Evolutionary conservation across 176 grass and related monocot species (phyloP).

Genomic region (Rhynchospora tenuis): DNA sequence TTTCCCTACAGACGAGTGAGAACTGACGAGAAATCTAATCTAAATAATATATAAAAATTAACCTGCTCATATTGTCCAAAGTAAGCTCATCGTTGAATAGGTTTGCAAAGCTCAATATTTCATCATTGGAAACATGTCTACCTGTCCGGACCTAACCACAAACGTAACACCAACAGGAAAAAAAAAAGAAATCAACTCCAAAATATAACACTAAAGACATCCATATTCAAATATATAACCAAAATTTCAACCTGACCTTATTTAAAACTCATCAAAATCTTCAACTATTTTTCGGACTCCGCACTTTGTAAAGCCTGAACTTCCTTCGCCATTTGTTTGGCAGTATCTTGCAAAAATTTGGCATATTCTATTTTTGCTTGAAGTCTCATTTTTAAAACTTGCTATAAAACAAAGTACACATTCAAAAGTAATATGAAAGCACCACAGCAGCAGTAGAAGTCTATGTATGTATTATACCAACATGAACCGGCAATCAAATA

Average conservation of each 20-base stretch:
- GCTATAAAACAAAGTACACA: constrained; percentile 35
- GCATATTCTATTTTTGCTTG: constrained; percentile 95
- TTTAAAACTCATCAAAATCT: constrained; percentile 83
- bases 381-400: constrained; percentile 75
- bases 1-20: neutral
- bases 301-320: constrained; percentile 57
- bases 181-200: constrained; percentile 24
- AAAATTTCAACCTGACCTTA: constrained; percentile 52
- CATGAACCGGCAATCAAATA: neutral
- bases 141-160: constrained; percentile 76
- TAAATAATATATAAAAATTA: constrained; percentile 21
- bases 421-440: neutral
- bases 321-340: constrained; percentile 94
- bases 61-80: constrained; percentile 97
- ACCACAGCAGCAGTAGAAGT: neutral
- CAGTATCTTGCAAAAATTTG: constrained; percentile 87
- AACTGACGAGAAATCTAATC: neutral
- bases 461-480: neutral
- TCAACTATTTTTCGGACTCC: constrained; percentile 83
- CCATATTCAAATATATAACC: neutral
- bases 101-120: constrained; percentile 95
- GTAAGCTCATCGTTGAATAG: constrained; percentile 97
- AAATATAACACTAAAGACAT: constrained; percentile 4
- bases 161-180: constrained; percentile 33
- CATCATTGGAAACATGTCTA: constrained; percentile 73